Evolutionary conservation across 148 eudicot species (phyloP), one percentile per base, ranked within the genome.

Genomic region (Amaranthus palmeri): DNA sequence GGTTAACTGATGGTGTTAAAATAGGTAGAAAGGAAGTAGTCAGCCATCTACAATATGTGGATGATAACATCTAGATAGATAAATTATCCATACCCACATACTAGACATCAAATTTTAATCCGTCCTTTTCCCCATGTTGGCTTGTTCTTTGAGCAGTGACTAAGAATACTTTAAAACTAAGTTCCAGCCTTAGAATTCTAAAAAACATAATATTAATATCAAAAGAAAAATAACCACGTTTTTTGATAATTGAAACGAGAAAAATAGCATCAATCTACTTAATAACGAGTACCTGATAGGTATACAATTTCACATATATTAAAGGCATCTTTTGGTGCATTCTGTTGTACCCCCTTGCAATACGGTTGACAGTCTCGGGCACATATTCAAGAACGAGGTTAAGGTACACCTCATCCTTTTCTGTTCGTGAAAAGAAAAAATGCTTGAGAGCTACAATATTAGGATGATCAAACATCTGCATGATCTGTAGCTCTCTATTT

Each of bases 391-490:
- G 92, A 57, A 96, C 99, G 61, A 96, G 97, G 85, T 96, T 96
- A 52, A 96, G 91, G 96, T 96, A 96, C 25, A 92, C 45, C 81
- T 96, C 99, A 67, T 96, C 97, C 71, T 90, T 92, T 75, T 96
- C 99, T 6, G 96, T 92, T 69, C 92, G 85, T 68, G 99, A 86
- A 75, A 81, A 92, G 82, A 96, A 96, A 67, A 83, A 92, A 86
- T 96, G 99, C 82, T 92, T 96, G 56, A 96, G 93, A 69, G 93
- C 89, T 55, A 96, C 99, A 82, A 90, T 84, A 80, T 96, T 96
- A 68, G 99, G 99, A 84, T 96, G 99, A 79, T 96, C 96, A 83
- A 96, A 73, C 97, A 90, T 87, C 85, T 92, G 97, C 99, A 96
- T 90, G 71, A 96, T 96, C 84, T 96, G 96, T 64, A 96, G 81